Evolutionary conservation across 768 basidiomycete species (phyloP).

Genomic region (Thelephora ganbajun): DNA sequence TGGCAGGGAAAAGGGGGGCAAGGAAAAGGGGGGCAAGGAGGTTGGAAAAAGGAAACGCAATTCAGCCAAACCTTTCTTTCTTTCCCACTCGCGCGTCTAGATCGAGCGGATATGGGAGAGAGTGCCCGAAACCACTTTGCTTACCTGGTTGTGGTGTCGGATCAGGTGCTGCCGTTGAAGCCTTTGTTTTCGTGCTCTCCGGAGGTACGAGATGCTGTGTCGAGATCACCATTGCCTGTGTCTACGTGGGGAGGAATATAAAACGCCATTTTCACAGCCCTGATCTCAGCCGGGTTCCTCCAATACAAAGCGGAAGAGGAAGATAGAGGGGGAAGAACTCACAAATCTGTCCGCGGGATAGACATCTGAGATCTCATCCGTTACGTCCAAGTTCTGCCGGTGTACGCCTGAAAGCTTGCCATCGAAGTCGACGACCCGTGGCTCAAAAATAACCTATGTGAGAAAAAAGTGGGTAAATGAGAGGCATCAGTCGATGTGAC

Average conservation of each 20-base stretch:
- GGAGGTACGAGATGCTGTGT: slow-evolving; percentile 61
- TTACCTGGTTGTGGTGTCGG: neutral
- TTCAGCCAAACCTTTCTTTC: too few species aligned
- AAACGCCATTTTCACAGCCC: neutral
- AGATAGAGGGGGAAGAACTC: slow-evolving; percentile 8
- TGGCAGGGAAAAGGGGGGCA: too few species aligned
- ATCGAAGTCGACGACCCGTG: slow-evolving; percentile 84
- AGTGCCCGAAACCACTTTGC: too few species aligned
- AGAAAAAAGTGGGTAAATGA: neutral
- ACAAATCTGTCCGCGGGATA: slow-evolving; percentile 31
- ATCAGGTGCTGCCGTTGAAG: neutral
- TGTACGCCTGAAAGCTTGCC: slow-evolving; percentile 43
- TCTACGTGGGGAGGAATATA: slow-evolving; percentile 28
- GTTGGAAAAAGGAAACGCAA: too few species aligned
- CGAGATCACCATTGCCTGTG: slow-evolving; percentile 82
- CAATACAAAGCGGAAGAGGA: slow-evolving; percentile 3
- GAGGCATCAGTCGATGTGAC: too few species aligned
- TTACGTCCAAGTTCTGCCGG: slow-evolving; percentile 42
- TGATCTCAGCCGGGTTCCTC: neutral
- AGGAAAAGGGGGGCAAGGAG: too few species aligned
- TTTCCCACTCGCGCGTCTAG: too few species aligned
- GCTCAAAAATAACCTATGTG: slow-evolving; percentile 78
- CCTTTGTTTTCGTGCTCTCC: slow-evolving; percentile 19
- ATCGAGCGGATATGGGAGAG: too few species aligned
- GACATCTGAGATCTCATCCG: slow-evolving; percentile 46